Conservation (phyloP, 2,329 filamentous ascomycete genomes). For the Fusarium sp. region DNA sequence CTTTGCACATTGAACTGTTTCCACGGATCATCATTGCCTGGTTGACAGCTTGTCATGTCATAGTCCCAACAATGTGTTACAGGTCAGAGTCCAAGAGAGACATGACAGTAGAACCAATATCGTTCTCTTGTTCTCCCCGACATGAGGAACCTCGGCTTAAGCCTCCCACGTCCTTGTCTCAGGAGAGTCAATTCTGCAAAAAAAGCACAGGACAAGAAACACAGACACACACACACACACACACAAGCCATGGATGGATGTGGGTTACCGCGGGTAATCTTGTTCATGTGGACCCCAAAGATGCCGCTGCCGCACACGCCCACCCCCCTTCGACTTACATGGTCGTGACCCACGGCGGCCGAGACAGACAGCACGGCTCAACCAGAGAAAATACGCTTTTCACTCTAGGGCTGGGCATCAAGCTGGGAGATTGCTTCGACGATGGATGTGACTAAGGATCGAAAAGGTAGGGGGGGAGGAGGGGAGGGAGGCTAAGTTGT, state of each 20-base stretch:
- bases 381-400: too few species aligned
- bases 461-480: too few species aligned
- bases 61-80: too few species aligned
- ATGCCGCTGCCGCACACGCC: background rate
- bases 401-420: too few species aligned
- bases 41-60: too few species aligned
- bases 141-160: too few species aligned
- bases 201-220: background rate
- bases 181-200: background rate
- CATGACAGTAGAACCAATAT: slow-evolving; percentile 5
- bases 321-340: background rate
- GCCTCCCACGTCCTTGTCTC: background rate
- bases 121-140: too few species aligned
- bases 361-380: background rate
- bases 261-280: slow-evolving; percentile 7
- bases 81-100: background rate
- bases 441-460: too few species aligned
- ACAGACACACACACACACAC: background rate
- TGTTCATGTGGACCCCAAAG: background rate
- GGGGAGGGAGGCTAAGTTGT: background rate
- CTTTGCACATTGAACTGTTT: too few species aligned
- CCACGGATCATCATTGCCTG: too few species aligned
- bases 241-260: background rate
- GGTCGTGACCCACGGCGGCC: background rate
- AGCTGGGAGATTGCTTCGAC: slow-evolving; percentile 1